Evolutionary conservation across 2,329 filamentous ascomycete genomes (phyloP).

Genomic region (Sporothrix variecibatus): DNA sequence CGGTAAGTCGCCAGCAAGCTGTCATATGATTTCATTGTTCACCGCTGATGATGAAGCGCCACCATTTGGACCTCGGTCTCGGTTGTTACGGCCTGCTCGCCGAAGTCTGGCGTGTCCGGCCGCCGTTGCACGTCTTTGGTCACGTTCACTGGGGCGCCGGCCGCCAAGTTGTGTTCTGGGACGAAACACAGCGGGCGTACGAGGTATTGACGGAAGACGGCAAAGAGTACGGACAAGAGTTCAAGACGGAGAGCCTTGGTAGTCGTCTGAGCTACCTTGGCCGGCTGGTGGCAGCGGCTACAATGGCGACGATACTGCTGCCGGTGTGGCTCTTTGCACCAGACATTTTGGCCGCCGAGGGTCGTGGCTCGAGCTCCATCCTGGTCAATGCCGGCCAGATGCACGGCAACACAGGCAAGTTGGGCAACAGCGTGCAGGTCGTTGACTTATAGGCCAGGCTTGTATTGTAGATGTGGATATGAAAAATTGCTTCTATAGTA

Average conservation of each 20-base stretch:
- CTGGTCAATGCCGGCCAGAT: constrained; percentile 62
- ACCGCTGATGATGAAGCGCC: constrained; percentile 45
- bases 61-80: constrained; percentile 68
- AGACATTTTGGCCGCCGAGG: background rate
- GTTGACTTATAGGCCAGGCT: constrained; percentile 38
- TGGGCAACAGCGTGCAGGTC: constrained; percentile 45
- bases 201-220: constrained; percentile 59
- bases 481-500: background rate
- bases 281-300: constrained; percentile 52
- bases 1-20: constrained; percentile 45
- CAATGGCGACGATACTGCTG: constrained; percentile 45
- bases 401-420: constrained; percentile 53
- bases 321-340: constrained; percentile 21
- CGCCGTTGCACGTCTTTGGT: constrained; percentile 78
- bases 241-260: constrained; percentile 32
- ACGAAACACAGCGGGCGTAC: constrained; percentile 70
- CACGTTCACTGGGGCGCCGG: constrained; percentile 80
- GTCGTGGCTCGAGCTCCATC: constrained; percentile 34
- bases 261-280: constrained; percentile 48
- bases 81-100: constrained; percentile 71
- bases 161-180: constrained; percentile 70
- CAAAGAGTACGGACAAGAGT: background rate
- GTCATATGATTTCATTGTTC: background rate
- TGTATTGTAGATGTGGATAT: background rate
- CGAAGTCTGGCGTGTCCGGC: constrained; percentile 74